These are phyloP conservation scores for Fusarium albidum DNA, from an alignment of 2,329 filamentous ascomycete genomes.

Conservation along the genomic window DNA sequence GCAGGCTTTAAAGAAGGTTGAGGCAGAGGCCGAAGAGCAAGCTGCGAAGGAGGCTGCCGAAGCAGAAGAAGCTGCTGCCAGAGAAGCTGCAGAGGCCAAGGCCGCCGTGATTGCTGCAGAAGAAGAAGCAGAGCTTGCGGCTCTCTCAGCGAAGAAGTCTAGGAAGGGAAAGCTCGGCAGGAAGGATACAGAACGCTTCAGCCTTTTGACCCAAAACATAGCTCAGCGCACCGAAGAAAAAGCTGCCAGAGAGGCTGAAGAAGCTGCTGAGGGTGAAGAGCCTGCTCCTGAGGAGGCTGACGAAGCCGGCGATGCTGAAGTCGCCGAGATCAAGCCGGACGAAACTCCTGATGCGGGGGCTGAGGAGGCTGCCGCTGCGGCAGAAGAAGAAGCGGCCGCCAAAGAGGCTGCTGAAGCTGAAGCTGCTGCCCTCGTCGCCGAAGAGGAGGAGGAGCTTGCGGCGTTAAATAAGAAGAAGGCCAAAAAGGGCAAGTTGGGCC, in stretches of 20 bases:
- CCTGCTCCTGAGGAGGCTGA: constrained; percentile 30
- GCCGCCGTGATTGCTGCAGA: constrained; percentile 23
- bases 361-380: constrained; percentile 30
- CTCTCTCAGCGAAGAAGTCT: constrained; percentile 25
- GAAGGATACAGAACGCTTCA: constrained; percentile 36
- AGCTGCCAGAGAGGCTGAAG: constrained; percentile 22
- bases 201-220: constrained; percentile 25
- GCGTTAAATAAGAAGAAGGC: constrained; percentile 46
- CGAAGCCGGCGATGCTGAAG: constrained; percentile 21
- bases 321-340: constrained; percentile 41
- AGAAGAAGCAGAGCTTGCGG: constrained; percentile 32
- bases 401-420: too few species aligned
- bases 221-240: constrained; percentile 24
- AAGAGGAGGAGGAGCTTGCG: too few species aligned
- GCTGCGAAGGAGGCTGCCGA: constrained; percentile 18
- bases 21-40: constrained; percentile 42
- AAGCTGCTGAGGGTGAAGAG: constrained; percentile 15
- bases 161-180: constrained; percentile 35
- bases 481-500: constrained; percentile 46
- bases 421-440: too few species aligned
- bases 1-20: too few species aligned
- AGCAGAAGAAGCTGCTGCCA: constrained; percentile 22
- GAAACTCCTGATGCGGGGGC: constrained; percentile 22
- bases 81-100: constrained; percentile 16
- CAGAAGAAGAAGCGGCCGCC: too few species aligned